Evolutionary conservation across 2,329 filamentous ascomycete genomes (phyloP), one percentile per base, ranked within the genome.

Genomic region (Berkeleyomyces rouxiae): DNA sequence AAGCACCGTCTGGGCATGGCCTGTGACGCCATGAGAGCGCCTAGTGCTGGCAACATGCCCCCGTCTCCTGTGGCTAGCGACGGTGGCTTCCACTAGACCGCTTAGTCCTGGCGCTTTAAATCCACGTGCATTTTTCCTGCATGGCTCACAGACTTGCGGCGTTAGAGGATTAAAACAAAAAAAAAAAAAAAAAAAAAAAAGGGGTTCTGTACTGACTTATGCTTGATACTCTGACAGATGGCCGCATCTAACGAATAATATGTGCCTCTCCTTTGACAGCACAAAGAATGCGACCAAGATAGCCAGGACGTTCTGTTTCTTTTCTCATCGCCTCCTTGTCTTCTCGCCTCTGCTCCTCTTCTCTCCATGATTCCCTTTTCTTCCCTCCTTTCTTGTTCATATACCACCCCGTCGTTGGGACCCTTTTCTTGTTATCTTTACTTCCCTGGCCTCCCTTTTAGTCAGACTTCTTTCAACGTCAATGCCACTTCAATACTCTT

Each of bases 11-110:
- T 80, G 65, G 79, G 79, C 68, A 82, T 79, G 71, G 79, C 71
- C 72, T 78, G 71, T 70, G 74, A 74, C 71, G 74, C 72, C 72
- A 78, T 75, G 74, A 74, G 74, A 66, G 77, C 78, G 64, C 80
- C 79, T 66, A 74, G 76, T 64, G 74, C 75, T 66, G 81, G 80
- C 65, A 79, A 79, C 68, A 80, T 83, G 77, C 81, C 80, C 69
- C 80, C 80, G 62, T 83, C 80, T 60, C 81, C 81, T 59, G 79
- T 79, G 67, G 79, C 77, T 72, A 82, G 80, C 75, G 81, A 83
- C 81, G 80, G 80, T 82, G 78, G 82, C 77, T 79, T 78, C 72
- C 72, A 74, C 68, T 70, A 74, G 68, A 71, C 36, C 7, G 33
- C 7, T 49, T 23, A 49, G 46, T 23, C 31, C 46, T 49, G 46